These are phyloP conservation scores for Apophysomyces sp. DNA, from an alignment of 371 early-diverging fungal genomes.

Conservation along the genomic window DNA sequence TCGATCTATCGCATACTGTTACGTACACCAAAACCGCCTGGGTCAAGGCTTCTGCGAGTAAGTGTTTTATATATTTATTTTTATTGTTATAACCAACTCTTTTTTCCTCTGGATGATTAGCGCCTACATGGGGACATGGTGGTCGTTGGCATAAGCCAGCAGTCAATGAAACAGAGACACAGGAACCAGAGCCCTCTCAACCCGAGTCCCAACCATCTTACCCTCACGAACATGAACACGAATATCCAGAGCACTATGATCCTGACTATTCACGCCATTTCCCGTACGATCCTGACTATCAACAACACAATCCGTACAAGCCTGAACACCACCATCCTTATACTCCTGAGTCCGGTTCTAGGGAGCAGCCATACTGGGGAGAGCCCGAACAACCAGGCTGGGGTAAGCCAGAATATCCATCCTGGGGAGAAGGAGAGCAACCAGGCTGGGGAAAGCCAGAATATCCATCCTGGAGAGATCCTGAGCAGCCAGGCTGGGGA, in stretches of 20 bases:
- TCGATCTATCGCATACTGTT: constrained; percentile 6
- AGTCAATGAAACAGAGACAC: too few relatives aligned
- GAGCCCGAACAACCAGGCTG: too few relatives aligned
- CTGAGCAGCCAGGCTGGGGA: background rate
- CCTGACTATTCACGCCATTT: background rate
- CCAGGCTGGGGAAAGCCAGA: background rate
- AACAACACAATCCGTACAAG: too few relatives aligned
- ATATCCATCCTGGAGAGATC: background rate
- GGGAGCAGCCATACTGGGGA: too few relatives aligned
- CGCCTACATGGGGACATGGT: background rate
- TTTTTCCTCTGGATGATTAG: background rate
- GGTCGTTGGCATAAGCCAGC: background rate
- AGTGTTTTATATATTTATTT: background rate
- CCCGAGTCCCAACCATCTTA: too few relatives aligned
- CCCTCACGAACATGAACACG: background rate
- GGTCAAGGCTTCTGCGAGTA: background rate
- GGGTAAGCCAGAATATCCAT: background rate
- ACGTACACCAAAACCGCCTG: background rate
- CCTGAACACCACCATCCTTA: background rate
- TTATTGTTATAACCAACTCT: background rate
- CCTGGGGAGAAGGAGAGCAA: background rate
- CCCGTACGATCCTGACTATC: background rate
- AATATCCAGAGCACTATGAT: background rate
- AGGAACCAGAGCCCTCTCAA: too few relatives aligned
- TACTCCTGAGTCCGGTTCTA: too few relatives aligned